Evolutionary conservation across 257 asterid genomes (phyloP), one percentile per base, ranked within the genome.

Genomic region (Cinchona pubescens): DNA sequence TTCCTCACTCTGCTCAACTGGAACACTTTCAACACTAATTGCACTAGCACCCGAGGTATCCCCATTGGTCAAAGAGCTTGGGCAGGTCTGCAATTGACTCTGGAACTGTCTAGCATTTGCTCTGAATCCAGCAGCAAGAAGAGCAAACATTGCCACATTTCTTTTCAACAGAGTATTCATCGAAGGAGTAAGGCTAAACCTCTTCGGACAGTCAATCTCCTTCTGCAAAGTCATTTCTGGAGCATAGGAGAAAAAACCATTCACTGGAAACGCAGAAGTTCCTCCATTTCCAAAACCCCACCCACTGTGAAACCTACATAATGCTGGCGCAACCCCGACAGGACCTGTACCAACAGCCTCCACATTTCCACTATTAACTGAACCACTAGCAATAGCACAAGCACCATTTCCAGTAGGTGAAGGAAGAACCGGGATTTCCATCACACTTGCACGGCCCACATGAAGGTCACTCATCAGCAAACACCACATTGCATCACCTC

Each of bases 401-500:
- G 76, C 89, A 79, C 76, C 69, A 79, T 40, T 80, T 59, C 83
- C 87, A 60, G 58, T 74, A n/a, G 86, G 82, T 3, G 87, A 86
- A 15, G 92, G 91, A 68, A 82, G 72, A 68, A 84, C 87, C 0
- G 99, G 99, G 34, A 92, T 76, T 23, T 94, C 99, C 94, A 92
- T 87, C 79, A 85, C 88, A 23, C 97, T 92, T n/a, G 97, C 97
- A 25, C 96, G 79, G 45, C 92, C 97, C 11, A 91, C 91, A 56
- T 92, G 96, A 72, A 95, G 92, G 83, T 91, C 97, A 74, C 92
- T 90, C 95, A 90, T 90, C 74, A 95, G 74, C 80, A 95, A 87
- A 84, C 97, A 91, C 99, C 98, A 92, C 99, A 95, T 91, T 1
- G 98, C 97, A 42, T 92, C 97, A 21, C 92, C 96, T 68, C 83